Base-by-base conservation (phyloP, 768 basidiomycete genomes). In the Neoboletus brunneissimus region DNA sequence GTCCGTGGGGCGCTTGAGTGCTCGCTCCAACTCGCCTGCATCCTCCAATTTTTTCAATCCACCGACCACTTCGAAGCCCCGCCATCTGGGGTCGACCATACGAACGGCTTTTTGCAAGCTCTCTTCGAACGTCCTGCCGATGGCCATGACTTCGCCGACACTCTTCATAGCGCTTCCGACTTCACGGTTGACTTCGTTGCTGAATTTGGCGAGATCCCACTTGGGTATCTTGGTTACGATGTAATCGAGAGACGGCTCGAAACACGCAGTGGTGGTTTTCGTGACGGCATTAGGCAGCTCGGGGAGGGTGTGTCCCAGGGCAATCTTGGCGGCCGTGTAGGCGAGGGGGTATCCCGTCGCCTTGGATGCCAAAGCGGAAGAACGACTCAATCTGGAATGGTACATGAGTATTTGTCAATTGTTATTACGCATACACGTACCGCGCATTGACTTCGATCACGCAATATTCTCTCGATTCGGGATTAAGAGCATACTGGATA, bases 161-260 rank as follows among this genome's bases (percentile, higher is more conserved):
- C 92, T 94, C 75, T 99, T 99, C 97, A 99, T 98, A 18, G 96
- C 85, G 3, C 95, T 98, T 25, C 96, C 97, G 51, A 98, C 86
- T 69, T 93, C 87, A 60, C 96, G 88, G 69, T 96, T 87, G 56
- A 98, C 97, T 67, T 96, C 91, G 40, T 87, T 76, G 22, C 89
- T 89, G 80, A 99, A 98, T 74, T 99, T 99, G 62, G 95, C 94
- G 54, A 99, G 79, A 76, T 99, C 97, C 96, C 97, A 98, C 73
- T 98, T 98, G 58, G 97, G 97, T 61, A 99, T 98, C 77, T 99
- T 99, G 48, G 94, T 97, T 57, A 99, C 97, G 67, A 99, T 97
- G 74, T 99, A 99, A 73, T 99, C 97, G 43, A 99, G 81, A 9
- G 95, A 96, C 25, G 97, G 96, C 70, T 99, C 97, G 75, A 98